Evolutionary conservation across 768 basidiomycete species (phyloP).

Genomic region (Podaxis sp.): DNA sequence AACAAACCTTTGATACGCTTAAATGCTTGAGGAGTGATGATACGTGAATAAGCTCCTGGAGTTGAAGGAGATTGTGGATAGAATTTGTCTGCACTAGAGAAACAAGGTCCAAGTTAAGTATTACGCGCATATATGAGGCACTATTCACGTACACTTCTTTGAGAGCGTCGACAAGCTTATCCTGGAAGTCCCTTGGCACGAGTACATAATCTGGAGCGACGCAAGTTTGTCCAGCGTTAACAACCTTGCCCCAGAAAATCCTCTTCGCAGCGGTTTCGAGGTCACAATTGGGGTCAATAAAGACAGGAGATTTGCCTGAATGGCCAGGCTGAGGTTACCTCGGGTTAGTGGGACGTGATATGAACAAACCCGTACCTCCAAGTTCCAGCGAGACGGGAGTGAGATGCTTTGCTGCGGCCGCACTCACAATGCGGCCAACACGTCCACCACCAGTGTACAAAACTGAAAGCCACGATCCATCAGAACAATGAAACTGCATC

Average conservation of each 20-base stretch:
- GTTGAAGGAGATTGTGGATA: constrained; percentile 50
- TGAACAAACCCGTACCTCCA: constrained; percentile 26
- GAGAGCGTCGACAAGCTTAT: constrained; percentile 43
- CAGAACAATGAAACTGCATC: not conserved
- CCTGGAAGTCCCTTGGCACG: constrained; percentile 45
- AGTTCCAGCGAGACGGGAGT: constrained; percentile 61
- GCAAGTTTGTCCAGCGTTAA: constrained; percentile 79
- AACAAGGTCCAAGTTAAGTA: not conserved
- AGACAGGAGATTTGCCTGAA: constrained; percentile 68
- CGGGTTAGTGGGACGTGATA: not conserved
- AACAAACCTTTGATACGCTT: constrained; percentile 57
- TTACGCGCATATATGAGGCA: not conserved
- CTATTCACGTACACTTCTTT: constrained; percentile 36
- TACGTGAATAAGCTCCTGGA: constrained; percentile 46
- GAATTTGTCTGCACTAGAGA: constrained; percentile 51
- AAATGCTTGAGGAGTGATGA: constrained; percentile 51
- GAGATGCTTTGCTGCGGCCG: constrained; percentile 75
- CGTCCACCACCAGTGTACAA: constrained; percentile 66
- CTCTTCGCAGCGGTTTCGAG: constrained; percentile 64
- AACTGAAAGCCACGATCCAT: constrained; percentile 32
- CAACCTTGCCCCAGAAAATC: constrained; percentile 81
- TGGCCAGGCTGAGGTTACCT: not conserved
- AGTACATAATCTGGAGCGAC: constrained; percentile 61
- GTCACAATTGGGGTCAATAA: constrained; percentile 71
- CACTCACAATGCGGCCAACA: constrained; percentile 66